Evolutionary conservation across 2,329 filamentous ascomycete genomes (phyloP).

Genomic region (Tolypocladium endophyticum): DNA sequence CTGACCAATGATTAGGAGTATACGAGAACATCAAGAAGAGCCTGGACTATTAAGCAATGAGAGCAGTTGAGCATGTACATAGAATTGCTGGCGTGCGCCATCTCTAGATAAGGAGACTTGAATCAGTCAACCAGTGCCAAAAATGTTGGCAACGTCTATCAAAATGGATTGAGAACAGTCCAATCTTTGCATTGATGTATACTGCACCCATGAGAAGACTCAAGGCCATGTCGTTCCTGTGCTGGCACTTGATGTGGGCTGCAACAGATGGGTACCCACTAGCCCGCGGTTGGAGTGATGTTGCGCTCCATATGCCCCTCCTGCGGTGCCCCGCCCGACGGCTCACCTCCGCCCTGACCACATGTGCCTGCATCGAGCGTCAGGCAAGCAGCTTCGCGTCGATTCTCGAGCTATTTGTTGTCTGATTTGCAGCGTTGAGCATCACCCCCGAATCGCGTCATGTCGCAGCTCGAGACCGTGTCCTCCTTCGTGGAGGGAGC

Average conservation of each 20-base stretch:
- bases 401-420: not conserved
- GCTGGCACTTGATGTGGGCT: too few relatives aligned
- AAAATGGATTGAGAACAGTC: not conserved
- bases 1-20: constrained; percentile 39
- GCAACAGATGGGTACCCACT: not conserved
- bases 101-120: not conserved
- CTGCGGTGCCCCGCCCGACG: not conserved
- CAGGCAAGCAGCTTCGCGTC: not conserved
- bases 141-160: not conserved
- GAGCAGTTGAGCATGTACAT: not conserved
- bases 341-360: not conserved
- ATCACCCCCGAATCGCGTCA: constrained; percentile 6
- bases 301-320: not conserved
- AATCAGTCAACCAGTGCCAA: not conserved
- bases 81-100: not conserved
- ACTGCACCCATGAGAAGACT: too few relatives aligned
- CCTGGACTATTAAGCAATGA: constrained; percentile 46
- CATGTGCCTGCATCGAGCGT: not conserved
- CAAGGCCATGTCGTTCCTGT: too few relatives aligned
- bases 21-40: constrained; percentile 61
- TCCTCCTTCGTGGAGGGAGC: constrained; percentile 89
- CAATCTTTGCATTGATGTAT: not conserved
- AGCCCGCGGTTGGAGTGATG: not conserved
- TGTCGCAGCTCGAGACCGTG: constrained; percentile 35
- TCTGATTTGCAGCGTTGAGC: not conserved